Evolutionary conservation across 768 basidiomycete species (phyloP).

Genomic region (Amanita subjunquillea): DNA sequence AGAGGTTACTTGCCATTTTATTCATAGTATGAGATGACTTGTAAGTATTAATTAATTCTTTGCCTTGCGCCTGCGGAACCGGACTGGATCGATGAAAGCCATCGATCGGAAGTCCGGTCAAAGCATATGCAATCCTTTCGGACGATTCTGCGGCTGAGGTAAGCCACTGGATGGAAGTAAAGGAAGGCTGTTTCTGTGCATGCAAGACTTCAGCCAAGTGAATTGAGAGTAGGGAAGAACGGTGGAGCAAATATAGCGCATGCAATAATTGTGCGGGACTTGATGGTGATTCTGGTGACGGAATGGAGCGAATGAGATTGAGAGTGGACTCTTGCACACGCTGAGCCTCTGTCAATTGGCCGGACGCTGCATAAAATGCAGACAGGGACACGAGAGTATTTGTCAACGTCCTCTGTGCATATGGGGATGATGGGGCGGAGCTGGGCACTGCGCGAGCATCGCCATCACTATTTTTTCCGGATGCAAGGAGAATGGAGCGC

Average conservation of each 20-base stretch:
- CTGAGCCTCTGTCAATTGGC: constrained; percentile 44
- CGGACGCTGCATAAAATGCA: constrained; percentile 53
- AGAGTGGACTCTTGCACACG: constrained; percentile 47
- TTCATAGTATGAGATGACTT: constrained; percentile 37
- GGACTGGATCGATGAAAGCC: constrained; percentile 16
- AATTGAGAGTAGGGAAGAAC: constrained; percentile 60
- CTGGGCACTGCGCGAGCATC: constrained; percentile 18
- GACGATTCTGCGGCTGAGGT: constrained; percentile 56
- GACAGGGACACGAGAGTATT: constrained; percentile 63
- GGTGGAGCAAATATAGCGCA: constrained; percentile 56
- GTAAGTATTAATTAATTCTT: constrained; percentile 33
- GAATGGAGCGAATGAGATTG: constrained; percentile 41
- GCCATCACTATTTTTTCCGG: constrained; percentile 16
- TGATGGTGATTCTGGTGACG: constrained; percentile 31
- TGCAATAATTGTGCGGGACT: constrained; percentile 56
- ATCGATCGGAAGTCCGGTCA: constrained; percentile 33
- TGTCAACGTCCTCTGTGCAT: constrained; percentile 50
- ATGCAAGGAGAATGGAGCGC: constrained; percentile 38
- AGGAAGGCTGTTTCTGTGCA: constrained; percentile 30
- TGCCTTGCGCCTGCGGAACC: constrained; percentile 12
- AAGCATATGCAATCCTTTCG: constrained; percentile 47
- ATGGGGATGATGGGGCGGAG: constrained; percentile 41
- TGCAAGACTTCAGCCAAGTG: constrained; percentile 68
- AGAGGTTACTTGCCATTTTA: constrained; percentile 42
- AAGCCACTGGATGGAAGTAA: constrained; percentile 45